Percentiles rank a stretch among this genome's conserved stretches.
Conservation (phyloP, 2,329 filamentous ascomycete genomes). For the Talaromyces islandicus region DNA sequence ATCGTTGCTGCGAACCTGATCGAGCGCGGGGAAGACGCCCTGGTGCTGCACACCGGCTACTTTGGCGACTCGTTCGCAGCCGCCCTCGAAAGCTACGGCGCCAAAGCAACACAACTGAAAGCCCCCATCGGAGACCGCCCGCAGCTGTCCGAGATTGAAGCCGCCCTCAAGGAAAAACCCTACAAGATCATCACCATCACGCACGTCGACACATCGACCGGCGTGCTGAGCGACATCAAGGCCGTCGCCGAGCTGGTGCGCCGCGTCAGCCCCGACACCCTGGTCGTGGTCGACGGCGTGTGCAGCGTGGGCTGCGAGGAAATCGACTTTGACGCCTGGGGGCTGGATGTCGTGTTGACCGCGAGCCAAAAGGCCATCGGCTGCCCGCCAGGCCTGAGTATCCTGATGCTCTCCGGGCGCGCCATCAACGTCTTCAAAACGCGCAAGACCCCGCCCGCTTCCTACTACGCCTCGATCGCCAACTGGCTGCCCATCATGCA, state of each 20-base stretch:
- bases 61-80: constrained; percentile 93
- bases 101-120: constrained; percentile 81
- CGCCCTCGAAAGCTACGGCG: constrained; percentile 86
- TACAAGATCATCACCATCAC: constrained; percentile 95
- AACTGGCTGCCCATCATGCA: constrained; percentile 99
- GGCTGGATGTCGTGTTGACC: constrained; percentile 85
- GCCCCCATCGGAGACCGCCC: constrained; percentile 83
- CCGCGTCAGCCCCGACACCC: constrained; percentile 80
- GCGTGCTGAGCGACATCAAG: constrained; percentile 88
- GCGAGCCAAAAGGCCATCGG: constrained; percentile 97
- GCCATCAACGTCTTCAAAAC: constrained; percentile 75
- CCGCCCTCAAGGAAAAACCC: constrained; percentile 79
- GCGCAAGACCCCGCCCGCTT: constrained; percentile 72
- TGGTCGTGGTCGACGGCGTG: constrained; percentile 90
- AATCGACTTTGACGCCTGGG: constrained; percentile 93
- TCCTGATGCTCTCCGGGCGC: constrained; percentile 85
- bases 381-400: constrained; percentile 86
- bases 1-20: constrained; percentile 88
- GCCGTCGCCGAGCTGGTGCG: constrained; percentile 75
- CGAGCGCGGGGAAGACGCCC: constrained; percentile 80
- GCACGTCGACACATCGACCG: constrained; percentile 95
- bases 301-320: constrained; percentile 96
- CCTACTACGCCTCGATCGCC: constrained; percentile 94
- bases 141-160: constrained; percentile 79
- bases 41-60: constrained; percentile 94